Evolutionary conservation across 2,329 filamentous ascomycete genomes (phyloP).

Genomic region (Trichoderma polysporum): DNA sequence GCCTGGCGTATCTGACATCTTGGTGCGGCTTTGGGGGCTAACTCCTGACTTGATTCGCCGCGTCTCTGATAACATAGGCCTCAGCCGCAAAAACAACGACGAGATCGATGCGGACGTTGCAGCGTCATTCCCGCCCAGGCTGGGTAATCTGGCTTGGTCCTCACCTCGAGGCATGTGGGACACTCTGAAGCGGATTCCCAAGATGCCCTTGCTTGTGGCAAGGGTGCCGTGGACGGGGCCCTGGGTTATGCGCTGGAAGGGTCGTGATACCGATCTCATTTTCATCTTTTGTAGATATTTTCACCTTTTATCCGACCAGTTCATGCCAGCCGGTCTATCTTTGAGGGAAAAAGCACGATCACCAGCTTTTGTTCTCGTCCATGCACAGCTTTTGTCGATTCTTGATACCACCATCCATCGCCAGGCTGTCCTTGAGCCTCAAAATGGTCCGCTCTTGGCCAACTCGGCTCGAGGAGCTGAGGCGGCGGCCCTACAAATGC

Average conservation of each 20-base stretch:
- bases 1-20: conserved; percentile 78
- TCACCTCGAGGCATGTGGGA: conserved; percentile 49
- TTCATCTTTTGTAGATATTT: conserved; percentile 91
- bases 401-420: conserved; percentile 83
- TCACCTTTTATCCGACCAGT: conserved; percentile 74
- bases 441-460: conserved; percentile 42
- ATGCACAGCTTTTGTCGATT: conserved; percentile 76
- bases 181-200: conserved; percentile 64
- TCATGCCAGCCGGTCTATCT: conserved; percentile 57
- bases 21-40: conserved; percentile 78
- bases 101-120: conserved; percentile 63
- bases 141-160: conserved; percentile 60
- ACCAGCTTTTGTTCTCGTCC: conserved; percentile 76
- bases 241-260: conserved; percentile 84
- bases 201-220: conserved; percentile 64
- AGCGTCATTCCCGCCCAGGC: conserved; percentile 65
- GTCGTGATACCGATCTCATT: conserved; percentile 83
- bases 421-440: conserved; percentile 55
- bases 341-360: conserved; percentile 60
- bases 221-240: conserved; percentile 81
- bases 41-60: conserved; percentile 68
- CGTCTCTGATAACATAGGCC: conserved; percentile 66
- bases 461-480: conserved; percentile 58
- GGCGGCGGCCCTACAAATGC: conserved; percentile 62
- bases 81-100: conserved; percentile 54